Percentiles rank a stretch among this genome's conserved stretches.
phyloP scores from a whole-genome alignment of 176 grass and related monocot species.

The Phoenix roebelenii region DNA sequence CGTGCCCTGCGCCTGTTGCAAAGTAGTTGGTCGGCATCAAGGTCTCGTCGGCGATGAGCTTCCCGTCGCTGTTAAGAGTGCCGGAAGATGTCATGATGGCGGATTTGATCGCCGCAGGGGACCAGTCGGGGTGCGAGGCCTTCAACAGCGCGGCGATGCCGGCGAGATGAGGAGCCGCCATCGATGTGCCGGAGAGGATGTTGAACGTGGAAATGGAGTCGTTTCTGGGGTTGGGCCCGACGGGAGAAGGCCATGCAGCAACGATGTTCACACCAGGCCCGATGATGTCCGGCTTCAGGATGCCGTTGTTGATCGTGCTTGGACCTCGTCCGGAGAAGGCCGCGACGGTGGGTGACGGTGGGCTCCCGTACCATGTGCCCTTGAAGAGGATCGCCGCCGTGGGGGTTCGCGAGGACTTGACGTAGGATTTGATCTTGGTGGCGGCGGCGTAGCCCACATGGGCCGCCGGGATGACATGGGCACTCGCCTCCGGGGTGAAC shows the following conservation, averaged over 20 bases:
- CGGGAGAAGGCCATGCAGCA: conserved; percentile 1
- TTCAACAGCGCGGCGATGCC: conserved; percentile 13
- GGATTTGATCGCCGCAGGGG: conserved; percentile 12
- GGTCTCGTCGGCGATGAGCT: conserved; percentile 3
- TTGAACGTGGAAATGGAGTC: neutral
- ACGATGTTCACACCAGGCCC: conserved; percentile 9
- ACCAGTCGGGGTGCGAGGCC: conserved; percentile 9
- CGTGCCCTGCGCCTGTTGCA: conserved; percentile 1
- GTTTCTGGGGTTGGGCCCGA: neutral
- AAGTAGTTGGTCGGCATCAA: neutral
- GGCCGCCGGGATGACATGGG: conserved; percentile 6
- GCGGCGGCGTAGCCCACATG: neutral
- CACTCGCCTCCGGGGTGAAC: neutral
- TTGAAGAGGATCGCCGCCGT: conserved; percentile 3
- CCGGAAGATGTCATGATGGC: conserved; percentile 9
- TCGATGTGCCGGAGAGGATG: conserved; percentile 10
- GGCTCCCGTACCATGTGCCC: neutral
- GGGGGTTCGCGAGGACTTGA: neutral
- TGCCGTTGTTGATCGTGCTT: neutral
- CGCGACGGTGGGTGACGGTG: neutral
- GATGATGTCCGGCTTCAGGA: conserved; percentile 16
- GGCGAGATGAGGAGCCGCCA: neutral
- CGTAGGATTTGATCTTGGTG: conserved; percentile 1
- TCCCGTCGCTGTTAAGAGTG: neutral
- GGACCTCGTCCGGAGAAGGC: conserved; percentile 10